phyloP scores from a whole-genome alignment of 139 green algal genomes.

The Tetradesmus obliquus region DNA sequence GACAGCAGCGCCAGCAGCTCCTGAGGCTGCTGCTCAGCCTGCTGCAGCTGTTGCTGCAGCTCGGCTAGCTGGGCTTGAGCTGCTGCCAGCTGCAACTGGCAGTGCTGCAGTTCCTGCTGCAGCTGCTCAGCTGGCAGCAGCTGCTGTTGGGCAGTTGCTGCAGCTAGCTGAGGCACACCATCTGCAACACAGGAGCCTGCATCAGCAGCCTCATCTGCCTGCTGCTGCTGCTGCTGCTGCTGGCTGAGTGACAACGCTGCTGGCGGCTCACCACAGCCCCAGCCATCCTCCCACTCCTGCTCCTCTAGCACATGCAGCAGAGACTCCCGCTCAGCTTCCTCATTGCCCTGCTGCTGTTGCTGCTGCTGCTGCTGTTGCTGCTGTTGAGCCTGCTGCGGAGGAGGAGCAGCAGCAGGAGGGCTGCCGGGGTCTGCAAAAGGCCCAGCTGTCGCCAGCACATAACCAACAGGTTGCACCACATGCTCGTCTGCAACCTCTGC shows the following conservation, averaged over 20 bases:
- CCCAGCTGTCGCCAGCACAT: background rate
- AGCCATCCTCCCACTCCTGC: conserved; percentile 28
- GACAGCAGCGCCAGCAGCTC: background rate
- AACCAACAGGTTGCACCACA: background rate
- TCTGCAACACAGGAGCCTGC: background rate
- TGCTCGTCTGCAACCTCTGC: background rate
- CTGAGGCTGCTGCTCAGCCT: conserved; percentile 2
- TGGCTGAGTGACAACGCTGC: background rate
- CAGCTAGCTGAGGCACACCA: background rate
- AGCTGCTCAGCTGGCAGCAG: background rate
- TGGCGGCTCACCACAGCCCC: conserved; percentile 6
- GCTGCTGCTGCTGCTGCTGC: background rate
- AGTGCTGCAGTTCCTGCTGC: background rate
- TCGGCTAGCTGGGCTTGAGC: background rate
- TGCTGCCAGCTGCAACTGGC: background rate
- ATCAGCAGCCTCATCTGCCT: background rate
- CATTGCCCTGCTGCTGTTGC: background rate
- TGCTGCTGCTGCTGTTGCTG: conserved; percentile 14
- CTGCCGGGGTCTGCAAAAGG: background rate
- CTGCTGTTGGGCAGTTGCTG: background rate
- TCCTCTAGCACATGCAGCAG: conserved; percentile 7
- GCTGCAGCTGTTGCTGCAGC: background rate
- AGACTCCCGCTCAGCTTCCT: background rate
- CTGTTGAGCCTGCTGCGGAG: background rate
- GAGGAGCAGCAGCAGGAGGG: background rate